Conservation (phyloP, 2,329 filamentous ascomycete species). For the Waltergamsia citrina region DNA sequence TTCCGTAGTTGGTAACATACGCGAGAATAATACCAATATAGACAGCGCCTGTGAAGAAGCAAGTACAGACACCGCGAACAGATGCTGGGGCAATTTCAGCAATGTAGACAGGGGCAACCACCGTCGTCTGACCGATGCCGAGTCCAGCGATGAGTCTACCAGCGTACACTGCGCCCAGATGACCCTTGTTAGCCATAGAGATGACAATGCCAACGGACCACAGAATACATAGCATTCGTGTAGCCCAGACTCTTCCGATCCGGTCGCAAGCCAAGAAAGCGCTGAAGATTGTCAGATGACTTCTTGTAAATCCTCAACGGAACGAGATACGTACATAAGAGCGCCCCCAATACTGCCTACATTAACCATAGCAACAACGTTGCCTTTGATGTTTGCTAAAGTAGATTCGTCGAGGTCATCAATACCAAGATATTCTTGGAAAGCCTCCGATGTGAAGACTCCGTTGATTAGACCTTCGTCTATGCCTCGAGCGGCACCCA, state of each 20-base stretch:
- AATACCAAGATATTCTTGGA: constrained; percentile 42
- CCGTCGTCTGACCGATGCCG: constrained; percentile 1
- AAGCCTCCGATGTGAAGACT: constrained; percentile 48
- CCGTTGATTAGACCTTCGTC: constrained; percentile 54
- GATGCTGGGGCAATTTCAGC: constrained; percentile 1
- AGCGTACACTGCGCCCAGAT: constrained; percentile 1
- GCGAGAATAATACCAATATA: constrained; percentile 2
- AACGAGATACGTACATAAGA: constrained; percentile 2
- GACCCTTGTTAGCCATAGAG: not conserved
- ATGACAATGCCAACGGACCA: constrained; percentile 2
- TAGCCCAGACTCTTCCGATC: constrained; percentile 2
- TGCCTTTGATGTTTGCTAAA: constrained; percentile 52
- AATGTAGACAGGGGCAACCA: constrained; percentile 2
- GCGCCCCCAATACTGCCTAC: constrained; percentile 45
- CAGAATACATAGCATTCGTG: constrained; percentile 1
- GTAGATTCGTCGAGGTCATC: constrained; percentile 34
- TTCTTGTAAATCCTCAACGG: not conserved
- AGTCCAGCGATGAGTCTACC: constrained; percentile 2
- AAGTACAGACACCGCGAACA: constrained; percentile 1
- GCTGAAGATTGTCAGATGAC: constrained; percentile 1
- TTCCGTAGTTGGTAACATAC: constrained; percentile 1
- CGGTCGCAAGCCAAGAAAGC: constrained; percentile 2
- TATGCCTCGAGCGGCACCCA: constrained; percentile 1
- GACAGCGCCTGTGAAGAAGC: constrained; percentile 1
- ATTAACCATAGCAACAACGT: constrained; percentile 64